phyloP scores from a whole-genome alignment of 352 stramenopile genomes.

The Pythium chondricola region DNA sequence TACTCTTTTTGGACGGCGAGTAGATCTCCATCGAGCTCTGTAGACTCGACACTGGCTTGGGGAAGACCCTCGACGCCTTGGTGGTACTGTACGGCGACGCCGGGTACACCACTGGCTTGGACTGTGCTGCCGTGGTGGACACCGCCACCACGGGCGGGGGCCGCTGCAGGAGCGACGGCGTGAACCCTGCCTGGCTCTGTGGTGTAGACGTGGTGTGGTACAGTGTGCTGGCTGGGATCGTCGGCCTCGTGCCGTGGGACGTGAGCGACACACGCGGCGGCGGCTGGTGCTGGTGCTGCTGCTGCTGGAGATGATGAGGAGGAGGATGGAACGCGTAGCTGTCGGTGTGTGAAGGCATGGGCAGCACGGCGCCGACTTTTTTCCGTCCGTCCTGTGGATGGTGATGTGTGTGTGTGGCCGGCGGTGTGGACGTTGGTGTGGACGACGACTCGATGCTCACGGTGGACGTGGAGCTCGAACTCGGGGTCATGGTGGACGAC shows the following conservation, averaged over 20 bases:
- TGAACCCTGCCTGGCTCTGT: constrained; percentile 22
- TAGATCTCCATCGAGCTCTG: constrained; percentile 45
- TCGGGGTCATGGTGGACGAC: constrained; percentile 21
- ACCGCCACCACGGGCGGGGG: constrained; percentile 24
- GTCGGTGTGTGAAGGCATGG: constrained; percentile 1
- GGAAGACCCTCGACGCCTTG: constrained; percentile 14
- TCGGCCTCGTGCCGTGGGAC: constrained; percentile 35
- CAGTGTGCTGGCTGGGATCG: constrained; percentile 6
- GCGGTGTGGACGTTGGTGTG: constrained; percentile 29
- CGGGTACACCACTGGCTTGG: neutral
- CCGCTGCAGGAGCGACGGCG: constrained; percentile 30
- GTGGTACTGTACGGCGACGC: neutral
- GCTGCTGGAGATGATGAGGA: constrained; percentile 8
- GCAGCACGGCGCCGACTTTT: constrained; percentile 13
- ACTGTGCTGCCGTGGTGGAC: neutral
- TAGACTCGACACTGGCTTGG: constrained; percentile 16
- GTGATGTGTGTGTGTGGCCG: constrained; percentile 16
- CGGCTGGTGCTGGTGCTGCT: too few species aligned
- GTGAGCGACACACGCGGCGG: constrained; percentile 34
- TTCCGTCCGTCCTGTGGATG: too few species aligned
- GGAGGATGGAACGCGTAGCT: neutral
- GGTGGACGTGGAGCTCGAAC: constrained; percentile 22
- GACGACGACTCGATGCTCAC: constrained; percentile 14
- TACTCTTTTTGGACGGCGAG: constrained; percentile 40
- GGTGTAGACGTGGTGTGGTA: constrained; percentile 5